A percentile compares a stretch with the other conserved stretches of the same genome.
Evolutionary conservation across 139 green algal species (phyloP).

Genomic region (Zygnema cylindricum): DNA sequence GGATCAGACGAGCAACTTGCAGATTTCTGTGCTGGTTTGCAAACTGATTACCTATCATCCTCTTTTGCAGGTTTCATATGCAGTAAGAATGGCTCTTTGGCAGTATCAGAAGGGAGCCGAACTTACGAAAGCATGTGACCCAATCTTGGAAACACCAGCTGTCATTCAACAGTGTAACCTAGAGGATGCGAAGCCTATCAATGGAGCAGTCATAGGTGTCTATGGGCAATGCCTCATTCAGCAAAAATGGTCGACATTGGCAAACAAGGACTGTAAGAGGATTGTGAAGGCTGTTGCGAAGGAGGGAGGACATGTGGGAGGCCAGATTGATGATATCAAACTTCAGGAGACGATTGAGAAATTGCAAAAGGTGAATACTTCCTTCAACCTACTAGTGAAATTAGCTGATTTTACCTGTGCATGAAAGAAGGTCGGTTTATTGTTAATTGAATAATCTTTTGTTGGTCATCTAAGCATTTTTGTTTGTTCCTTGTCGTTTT

Average conservation of each 20-base stretch:
- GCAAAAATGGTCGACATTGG: conserved; percentile 56
- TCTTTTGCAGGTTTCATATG: conserved; percentile 78
- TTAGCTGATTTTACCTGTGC: no score
- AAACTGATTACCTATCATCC: no score
- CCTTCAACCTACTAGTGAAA: conserved; percentile 16
- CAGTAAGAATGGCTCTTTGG: conserved; percentile 84
- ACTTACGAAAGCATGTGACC: conserved; percentile 79
- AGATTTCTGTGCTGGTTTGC: no score
- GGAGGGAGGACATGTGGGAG: conserved; percentile 62
- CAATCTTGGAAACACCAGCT: conserved; percentile 51
- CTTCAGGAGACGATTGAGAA: conserved; percentile 70
- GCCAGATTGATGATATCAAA: conserved; percentile 14
- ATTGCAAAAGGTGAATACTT: conserved; percentile 64
- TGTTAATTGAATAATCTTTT: no score
- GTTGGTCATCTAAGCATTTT: no score
- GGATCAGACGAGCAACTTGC: no score
- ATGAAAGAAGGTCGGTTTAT: no score
- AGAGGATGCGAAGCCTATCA: conserved; percentile 21
- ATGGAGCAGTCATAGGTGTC: conserved; percentile 66
- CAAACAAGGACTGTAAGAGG: conserved; percentile 64
- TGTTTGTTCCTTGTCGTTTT: no score
- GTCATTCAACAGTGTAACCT: conserved; percentile 69
- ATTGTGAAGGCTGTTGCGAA: conserved; percentile 81
- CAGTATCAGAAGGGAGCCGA: conserved; percentile 70
- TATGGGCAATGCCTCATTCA: conserved; percentile 78